Evolutionary conservation across 2,329 filamentous ascomycete genomes (phyloP), one percentile per base, ranked within the genome.

Genomic region (Xylariaceae sp.): DNA sequence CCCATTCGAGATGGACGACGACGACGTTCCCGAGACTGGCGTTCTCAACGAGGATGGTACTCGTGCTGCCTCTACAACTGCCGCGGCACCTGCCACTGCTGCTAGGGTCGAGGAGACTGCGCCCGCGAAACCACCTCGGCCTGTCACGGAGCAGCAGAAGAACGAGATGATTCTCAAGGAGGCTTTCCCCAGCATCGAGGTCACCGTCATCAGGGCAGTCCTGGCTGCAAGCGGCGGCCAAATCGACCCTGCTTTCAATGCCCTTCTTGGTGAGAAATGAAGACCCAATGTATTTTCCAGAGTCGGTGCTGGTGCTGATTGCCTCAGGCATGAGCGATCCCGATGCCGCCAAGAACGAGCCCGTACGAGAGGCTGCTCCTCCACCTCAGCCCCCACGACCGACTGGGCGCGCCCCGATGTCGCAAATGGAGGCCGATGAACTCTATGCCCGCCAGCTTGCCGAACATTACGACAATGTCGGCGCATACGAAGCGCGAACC

Each of bases 191-290:
- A 73, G 67, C 35, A 84, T 95, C 40, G 92, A 98, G 34, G 57
- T 64, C 6, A 59, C 77, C 28, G 83, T 98, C 29, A 75, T 98
- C 58, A 94, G 81, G 60, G 92, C 92, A 19, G 83, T 98, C 1
- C 64, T 98, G 44, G 72, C 75, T 16, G 92, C 92, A 11, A 96
- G 92, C 57, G 73, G 80, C 38, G 90, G 89, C 39, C 78, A 82
- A 51, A 80, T 96, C 30, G 92, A 98, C 59, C 84, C 87, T 19
- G 90, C 92, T 11, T 98, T 98, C 64, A 92, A 95, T 63, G 92
- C 92, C 22, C 72, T 98, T 27, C 71, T 98, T 28, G 84, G 85
- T 86, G 68, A 41, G 71, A 26, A 26, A 26, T 25, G 27, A 38
- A 11, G 15, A 7, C 18, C 10, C 17, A 13, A 15, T 26, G 18